Evolutionary conservation across 2,329 filamentous ascomycete species (phyloP).

Genomic region (Paraphaeosphaeria minitans): DNA sequence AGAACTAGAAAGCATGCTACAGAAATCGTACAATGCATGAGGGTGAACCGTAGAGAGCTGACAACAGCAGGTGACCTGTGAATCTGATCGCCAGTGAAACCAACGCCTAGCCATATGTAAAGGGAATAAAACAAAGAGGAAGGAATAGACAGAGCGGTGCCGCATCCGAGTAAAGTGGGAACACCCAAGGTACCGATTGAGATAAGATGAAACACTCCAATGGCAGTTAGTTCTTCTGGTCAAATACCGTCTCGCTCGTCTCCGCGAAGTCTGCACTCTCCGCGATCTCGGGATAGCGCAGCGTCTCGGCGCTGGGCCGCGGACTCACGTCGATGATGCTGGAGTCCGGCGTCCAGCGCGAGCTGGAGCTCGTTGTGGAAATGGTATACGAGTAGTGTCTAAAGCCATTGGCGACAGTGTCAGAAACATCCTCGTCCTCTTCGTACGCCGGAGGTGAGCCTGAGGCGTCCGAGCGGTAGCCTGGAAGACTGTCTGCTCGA

Average conservation of each 20-base stretch:
- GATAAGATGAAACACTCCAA: neutral
- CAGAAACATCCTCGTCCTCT: constrained; percentile 45
- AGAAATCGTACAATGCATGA: constrained; percentile 16
- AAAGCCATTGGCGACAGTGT: constrained; percentile 52
- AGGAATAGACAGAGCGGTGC: neutral
- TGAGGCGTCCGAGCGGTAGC: constrained; percentile 50
- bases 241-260: constrained; percentile 29
- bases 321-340: constrained; percentile 48
- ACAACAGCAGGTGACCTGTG: neutral
- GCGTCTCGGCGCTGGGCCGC: constrained; percentile 45
- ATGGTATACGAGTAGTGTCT: constrained; percentile 42
- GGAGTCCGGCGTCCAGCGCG: constrained; percentile 45
- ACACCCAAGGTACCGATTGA: neutral
- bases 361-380: constrained; percentile 22
- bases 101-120: neutral
- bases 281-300: constrained; percentile 25
- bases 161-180: neutral
- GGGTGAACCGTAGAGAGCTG: neutral
- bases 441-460: constrained; percentile 50
- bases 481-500: constrained; percentile 50
- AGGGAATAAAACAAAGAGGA: no score
- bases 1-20: constrained; percentile 9
- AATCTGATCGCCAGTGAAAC: neutral
- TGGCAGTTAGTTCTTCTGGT: constrained; percentile 19
- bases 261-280: constrained; percentile 12